Conservation (phyloP, 345 rosid species). For the Euclidium syriacum region DNA sequence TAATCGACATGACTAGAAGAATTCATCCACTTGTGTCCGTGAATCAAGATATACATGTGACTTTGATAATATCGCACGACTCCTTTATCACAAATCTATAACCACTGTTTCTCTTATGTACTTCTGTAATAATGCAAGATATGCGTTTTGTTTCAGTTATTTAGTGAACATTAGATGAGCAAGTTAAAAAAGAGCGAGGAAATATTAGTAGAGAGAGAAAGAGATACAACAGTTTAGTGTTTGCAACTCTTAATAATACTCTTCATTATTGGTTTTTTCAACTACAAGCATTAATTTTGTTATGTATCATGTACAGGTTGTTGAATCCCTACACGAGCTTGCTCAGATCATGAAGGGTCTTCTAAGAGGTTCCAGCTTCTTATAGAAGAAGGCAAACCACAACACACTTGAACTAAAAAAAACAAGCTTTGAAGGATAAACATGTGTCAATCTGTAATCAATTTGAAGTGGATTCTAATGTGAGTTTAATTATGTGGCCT, state of each 20-base stretch:
- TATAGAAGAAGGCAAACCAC: no score
- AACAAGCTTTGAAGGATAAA: no score
- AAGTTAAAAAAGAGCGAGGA: constrained; percentile 78
- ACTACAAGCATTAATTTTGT: background rate
- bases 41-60: no score
- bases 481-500: no score
- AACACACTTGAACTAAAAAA: no score
- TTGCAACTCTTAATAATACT: background rate
- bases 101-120: background rate
- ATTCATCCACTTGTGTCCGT: no score
- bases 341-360: constrained; percentile 99
- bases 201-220: constrained; percentile 74
- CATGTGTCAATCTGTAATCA: no score
- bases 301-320: constrained; percentile 48
- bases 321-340: constrained; percentile 90
- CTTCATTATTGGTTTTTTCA: background rate
- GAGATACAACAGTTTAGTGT: constrained; percentile 85
- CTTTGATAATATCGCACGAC: constrained; percentile 75
- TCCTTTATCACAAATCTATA: background rate
- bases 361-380: no score
- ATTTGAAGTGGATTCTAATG: no score
- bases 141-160: constrained; percentile 40
- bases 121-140: background rate
- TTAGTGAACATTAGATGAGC: constrained; percentile 77
- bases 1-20: no score